These are phyloP conservation scores for Fusarium goolgardi DNA, from an alignment of 2,329 filamentous ascomycete species.

Conservation along the genomic window DNA sequence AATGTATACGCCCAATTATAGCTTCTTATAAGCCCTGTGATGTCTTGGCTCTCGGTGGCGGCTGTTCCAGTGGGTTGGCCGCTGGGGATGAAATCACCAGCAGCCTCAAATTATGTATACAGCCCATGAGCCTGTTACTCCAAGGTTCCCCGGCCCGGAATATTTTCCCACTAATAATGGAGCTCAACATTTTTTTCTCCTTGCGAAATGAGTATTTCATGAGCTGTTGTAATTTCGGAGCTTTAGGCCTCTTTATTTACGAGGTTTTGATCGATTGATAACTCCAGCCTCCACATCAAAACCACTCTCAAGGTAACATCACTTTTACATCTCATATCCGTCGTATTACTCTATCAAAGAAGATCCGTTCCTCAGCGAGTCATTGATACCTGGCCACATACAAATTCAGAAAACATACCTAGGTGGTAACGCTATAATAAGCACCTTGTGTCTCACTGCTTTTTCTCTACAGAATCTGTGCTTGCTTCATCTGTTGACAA, in stretches of 20 bases:
- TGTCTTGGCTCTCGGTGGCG: constrained; percentile 33
- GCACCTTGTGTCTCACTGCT: not conserved
- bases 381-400: constrained; percentile 11
- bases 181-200: not conserved
- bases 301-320: constrained; percentile 4
- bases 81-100: constrained; percentile 31
- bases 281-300: constrained; percentile 13
- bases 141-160: constrained; percentile 35
- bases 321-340: constrained; percentile 16
- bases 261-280: constrained; percentile 18
- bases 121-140: constrained; percentile 16
- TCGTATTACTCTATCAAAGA: constrained; percentile 23
- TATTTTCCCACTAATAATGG: constrained; percentile 5
- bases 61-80: constrained; percentile 37
- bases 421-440: no score
- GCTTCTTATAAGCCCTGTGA: not conserved
- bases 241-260: constrained; percentile 2
- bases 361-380: constrained; percentile 32
- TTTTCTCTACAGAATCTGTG: not conserved
- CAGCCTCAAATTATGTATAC: constrained; percentile 14
- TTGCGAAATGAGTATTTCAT: not conserved
- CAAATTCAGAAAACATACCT: not conserved
- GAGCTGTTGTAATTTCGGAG: not conserved
- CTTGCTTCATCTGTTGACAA: constrained; percentile 26
- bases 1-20: constrained; percentile 23